A percentile compares a stretch with the other conserved stretches of the same genome.
phyloP scores from a whole-genome alignment of 2,329 filamentous ascomycete genomes.

The Akanthomyces lecanii region DNA sequence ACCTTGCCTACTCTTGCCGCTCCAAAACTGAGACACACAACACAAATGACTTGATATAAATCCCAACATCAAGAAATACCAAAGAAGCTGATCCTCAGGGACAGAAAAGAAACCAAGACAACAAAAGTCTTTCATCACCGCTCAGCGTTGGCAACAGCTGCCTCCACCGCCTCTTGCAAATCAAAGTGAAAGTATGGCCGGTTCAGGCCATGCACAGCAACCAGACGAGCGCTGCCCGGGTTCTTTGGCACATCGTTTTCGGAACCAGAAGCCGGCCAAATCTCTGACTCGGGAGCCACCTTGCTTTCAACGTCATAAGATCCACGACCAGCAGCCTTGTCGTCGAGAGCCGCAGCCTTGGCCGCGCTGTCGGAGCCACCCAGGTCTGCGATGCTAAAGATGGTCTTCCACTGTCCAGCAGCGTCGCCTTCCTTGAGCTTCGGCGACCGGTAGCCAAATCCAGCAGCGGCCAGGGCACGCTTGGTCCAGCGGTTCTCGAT shows the following conservation, averaged over 20 bases:
- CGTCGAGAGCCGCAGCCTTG: conserved; percentile 54
- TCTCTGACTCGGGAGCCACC: conserved; percentile 18
- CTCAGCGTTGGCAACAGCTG: conserved; percentile 36
- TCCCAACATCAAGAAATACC: not conserved
- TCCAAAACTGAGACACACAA: not conserved
- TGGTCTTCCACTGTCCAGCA: conserved; percentile 56
- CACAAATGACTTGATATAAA: not conserved
- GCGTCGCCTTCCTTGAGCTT: conserved; percentile 22
- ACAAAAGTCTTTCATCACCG: not conserved
- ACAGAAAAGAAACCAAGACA: not conserved
- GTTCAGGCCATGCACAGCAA: conserved; percentile 43
- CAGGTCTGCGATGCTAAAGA: conserved; percentile 89
- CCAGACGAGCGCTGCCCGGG: conserved; percentile 29
- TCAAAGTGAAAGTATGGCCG: conserved; percentile 51
- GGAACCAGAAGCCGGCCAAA: conserved; percentile 16
- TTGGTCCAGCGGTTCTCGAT: conserved; percentile 53
- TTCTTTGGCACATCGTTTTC: conserved; percentile 29
- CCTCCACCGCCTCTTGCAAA: conserved; percentile 45
- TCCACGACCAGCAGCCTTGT: conserved; percentile 38
- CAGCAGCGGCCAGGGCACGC: conserved; percentile 50
- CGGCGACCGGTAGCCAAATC: conserved; percentile 44
- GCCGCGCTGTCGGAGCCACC: conserved; percentile 64
- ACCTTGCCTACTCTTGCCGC: conserved; percentile 8
- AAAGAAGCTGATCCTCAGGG: not conserved
- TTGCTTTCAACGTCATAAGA: conserved; percentile 21